Conservation (phyloP, 1,284 basidiomycete genomes). For the Irpex lacteus region DNA sequence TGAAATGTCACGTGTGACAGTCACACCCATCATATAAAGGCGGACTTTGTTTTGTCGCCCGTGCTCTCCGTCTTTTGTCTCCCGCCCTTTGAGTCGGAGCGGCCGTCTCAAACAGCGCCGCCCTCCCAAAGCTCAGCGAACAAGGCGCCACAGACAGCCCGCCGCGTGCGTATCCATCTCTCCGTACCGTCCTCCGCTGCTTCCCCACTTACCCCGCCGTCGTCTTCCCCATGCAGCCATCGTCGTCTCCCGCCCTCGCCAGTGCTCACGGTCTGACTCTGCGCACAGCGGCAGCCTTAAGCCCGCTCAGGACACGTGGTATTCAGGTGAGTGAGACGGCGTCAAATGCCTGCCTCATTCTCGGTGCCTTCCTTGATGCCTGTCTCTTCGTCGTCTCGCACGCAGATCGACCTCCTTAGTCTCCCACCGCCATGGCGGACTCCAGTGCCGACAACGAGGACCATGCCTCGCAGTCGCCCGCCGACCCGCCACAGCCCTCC, state of each 20-base stretch:
- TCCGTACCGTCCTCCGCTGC: slow-evolving; percentile 9
- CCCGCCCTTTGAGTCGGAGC: slow-evolving; percentile 32
- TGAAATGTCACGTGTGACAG: neutral
- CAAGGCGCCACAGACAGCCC: neutral
- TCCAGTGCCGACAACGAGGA: slow-evolving; percentile 36
- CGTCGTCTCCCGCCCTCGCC: slow-evolving; percentile 13
- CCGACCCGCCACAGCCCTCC: slow-evolving; percentile 43
- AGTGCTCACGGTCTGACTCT: slow-evolving; percentile 2
- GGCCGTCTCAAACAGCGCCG: slow-evolving; percentile 15
- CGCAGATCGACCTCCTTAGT: slow-evolving; percentile 14
- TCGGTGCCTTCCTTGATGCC: slow-evolving; percentile 17
- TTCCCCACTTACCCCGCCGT: slow-evolving; percentile 1
- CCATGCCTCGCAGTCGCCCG: slow-evolving; percentile 30
- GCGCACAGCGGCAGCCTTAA: slow-evolving; percentile 12
- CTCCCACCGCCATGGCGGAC: slow-evolving; percentile 28
- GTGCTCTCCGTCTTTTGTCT: slow-evolving; percentile 17
- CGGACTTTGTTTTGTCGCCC: slow-evolving; percentile 15
- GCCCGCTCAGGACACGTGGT: slow-evolving; percentile 21
- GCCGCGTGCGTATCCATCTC: neutral
- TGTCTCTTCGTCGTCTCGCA: slow-evolving; percentile 18
- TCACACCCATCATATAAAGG: neutral
- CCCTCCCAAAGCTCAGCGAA: slow-evolving; percentile 25
- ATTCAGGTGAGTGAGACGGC: slow-evolving; percentile 11
- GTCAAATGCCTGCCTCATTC: slow-evolving; percentile 19
- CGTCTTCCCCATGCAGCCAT: neutral